Base-by-base conservation (phyloP, 208 protist species). In the Leishmania amazonensis region DNA sequence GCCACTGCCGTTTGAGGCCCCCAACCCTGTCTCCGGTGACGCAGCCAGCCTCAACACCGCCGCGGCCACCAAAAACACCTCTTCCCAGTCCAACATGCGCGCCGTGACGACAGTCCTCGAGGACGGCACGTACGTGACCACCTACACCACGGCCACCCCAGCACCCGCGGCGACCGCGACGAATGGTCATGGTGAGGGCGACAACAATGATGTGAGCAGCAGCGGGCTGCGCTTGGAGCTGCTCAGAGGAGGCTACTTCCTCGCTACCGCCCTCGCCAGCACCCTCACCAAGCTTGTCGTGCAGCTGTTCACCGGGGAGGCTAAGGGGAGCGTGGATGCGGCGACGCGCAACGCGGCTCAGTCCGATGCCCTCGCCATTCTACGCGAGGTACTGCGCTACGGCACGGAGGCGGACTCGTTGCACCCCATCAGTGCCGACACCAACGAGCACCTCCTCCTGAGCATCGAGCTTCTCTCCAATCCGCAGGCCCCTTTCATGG, bases 271-370 rank as follows among this genome's bases (percentile, higher is more conserved):
- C 6, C 81, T 99, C 17, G 92, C 94, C 42, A 94, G 86, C 35
- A 96, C 98, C 6, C 86, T 99, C 0, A 88, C 93, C 2, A 99
- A 99, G 90, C 91, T 99, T n/a, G 95, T 98, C 47, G 80, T 98
- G n/a, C 94, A 88, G 64, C 80, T 95, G 31, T 90, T 88, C 76
- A 68, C 72, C 21, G 58, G 53, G 19, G 73, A 71, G 67, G 79
- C 73, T 17, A 79, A 82, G 75, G 75, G 19, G 28, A 38, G 8
- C 19, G 75, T 83, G 3, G 85, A 93, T 49, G 75, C 79, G 2
- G 87, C 83, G 38, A 80, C 79, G 28, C 82, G 83, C 75, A 87
- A 81, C 54, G 76, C 81, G 24, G 86, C 91, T 9, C 89, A 92
- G 82, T 86, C 89, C n/a, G 89, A 94, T 38, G 93, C 90, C 1